phyloP scores from a whole-genome alignment of 2,329 filamentous ascomycete genomes.

The Alternaria angustiovoidea region DNA sequence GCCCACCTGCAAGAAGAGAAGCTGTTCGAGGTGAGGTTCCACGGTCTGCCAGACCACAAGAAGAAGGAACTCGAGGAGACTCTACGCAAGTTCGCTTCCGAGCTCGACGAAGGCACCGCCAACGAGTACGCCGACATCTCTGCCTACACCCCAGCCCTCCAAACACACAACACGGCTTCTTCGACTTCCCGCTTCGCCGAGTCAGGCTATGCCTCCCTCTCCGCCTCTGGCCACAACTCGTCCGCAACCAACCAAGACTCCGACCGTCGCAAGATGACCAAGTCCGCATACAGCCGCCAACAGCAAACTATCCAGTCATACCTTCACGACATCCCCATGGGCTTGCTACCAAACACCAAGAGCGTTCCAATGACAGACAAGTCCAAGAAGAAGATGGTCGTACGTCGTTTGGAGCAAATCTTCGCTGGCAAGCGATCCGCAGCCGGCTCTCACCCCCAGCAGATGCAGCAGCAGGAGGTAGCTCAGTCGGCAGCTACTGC shows the following conservation, averaged over 20 bases:
- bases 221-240: slow-evolving; percentile 57
- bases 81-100: slow-evolving; percentile 73
- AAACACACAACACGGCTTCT: slow-evolving; percentile 66
- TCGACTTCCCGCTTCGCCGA: slow-evolving; percentile 61
- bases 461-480: slow-evolving; percentile 65
- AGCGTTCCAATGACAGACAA: slow-evolving; percentile 69
- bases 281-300: slow-evolving; percentile 43
- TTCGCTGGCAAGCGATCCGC: slow-evolving; percentile 74
- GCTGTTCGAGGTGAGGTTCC: slow-evolving; percentile 82
- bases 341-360: slow-evolving; percentile 68
- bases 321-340: slow-evolving; percentile 75
- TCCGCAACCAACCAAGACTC: slow-evolving; percentile 47
- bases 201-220: slow-evolving; percentile 70
- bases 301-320: slow-evolving; percentile 71
- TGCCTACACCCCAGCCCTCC: slow-evolving; percentile 58
- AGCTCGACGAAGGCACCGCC: slow-evolving; percentile 58
- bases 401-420: slow-evolving; percentile 78
- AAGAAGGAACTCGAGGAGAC: slow-evolving; percentile 79
- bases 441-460: slow-evolving; percentile 57
- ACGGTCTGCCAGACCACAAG: slow-evolving; percentile 74
- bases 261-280: slow-evolving; percentile 39
- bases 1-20: slow-evolving; percentile 76
- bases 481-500: slow-evolving; percentile 62
- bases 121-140: slow-evolving; percentile 31
- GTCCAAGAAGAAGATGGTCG: slow-evolving; percentile 78